Conservation (phyloP, 164 flowering plant genomes). For the Litsea cubeba region DNA sequence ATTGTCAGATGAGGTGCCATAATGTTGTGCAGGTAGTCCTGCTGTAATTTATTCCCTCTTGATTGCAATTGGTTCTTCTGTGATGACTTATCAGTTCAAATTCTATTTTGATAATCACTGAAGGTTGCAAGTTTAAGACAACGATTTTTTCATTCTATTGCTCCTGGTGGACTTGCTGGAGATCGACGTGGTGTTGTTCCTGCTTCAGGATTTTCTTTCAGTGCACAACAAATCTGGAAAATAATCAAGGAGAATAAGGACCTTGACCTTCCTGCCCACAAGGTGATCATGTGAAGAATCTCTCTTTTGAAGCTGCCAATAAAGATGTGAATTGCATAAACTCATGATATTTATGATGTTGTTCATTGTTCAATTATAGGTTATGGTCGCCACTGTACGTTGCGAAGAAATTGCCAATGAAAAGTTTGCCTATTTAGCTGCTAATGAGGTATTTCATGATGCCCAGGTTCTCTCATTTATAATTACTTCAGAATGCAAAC, state of each 20-base stretch:
- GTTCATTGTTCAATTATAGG: constrained; percentile 38
- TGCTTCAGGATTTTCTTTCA: constrained; percentile 96
- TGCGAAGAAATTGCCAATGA: constrained; percentile 99
- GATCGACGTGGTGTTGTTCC: constrained; percentile 96
- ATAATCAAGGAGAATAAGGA: constrained; percentile 94
- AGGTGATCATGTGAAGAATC: constrained; percentile 41
- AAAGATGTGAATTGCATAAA: constrained; percentile 8
- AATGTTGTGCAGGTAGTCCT: background rate
- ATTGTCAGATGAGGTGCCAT: background rate
- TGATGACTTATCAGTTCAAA: background rate
- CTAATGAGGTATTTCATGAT: constrained; percentile 3
- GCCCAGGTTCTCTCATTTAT: background rate
- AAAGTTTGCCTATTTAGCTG: constrained; percentile 43
- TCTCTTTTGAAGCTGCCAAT: background rate
- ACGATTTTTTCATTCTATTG: constrained; percentile 84
- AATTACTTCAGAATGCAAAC: background rate
- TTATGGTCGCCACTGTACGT: constrained; percentile 99
- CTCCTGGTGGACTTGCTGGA: constrained; percentile 99
- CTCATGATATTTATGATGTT: constrained; percentile 7
- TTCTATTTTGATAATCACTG: constrained; percentile 9
- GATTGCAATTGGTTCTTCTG: background rate
- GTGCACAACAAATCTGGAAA: constrained; percentile 96
- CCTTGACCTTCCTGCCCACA: constrained; percentile 99
- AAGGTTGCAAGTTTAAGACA: constrained; percentile 85
- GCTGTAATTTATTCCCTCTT: background rate